Evolutionary conservation across 2,329 filamentous ascomycete genomes (phyloP).

Genomic region (Curvularia lunata): DNA sequence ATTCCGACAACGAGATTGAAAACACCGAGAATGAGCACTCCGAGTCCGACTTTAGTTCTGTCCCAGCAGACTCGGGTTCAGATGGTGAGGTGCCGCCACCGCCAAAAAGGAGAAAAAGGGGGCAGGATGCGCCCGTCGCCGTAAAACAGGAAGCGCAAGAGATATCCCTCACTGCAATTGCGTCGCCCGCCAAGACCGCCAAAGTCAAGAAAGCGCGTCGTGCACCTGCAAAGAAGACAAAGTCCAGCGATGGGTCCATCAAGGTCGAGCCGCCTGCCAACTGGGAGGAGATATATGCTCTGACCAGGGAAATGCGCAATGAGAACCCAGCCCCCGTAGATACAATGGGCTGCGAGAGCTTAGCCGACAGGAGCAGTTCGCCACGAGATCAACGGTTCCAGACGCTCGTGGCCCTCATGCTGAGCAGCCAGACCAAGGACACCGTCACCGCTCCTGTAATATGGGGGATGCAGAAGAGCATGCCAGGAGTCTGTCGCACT

Average conservation of each 20-base stretch:
- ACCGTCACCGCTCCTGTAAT: slow-evolving; percentile 87
- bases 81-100: slow-evolving; percentile 26
- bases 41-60: slow-evolving; percentile 44
- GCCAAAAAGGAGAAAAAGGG: slow-evolving; percentile 57
- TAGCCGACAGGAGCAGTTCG: slow-evolving; percentile 63
- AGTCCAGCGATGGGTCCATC: slow-evolving; percentile 38
- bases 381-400: slow-evolving; percentile 75
- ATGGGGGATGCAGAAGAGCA: slow-evolving; percentile 75
- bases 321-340: slow-evolving; percentile 82
- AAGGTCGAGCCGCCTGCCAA: slow-evolving; percentile 70
- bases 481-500: slow-evolving; percentile 56
- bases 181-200: slow-evolving; percentile 34
- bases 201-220: slow-evolving; percentile 48
- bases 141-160: slow-evolving; percentile 43
- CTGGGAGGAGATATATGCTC: slow-evolving; percentile 82
- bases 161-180: slow-evolving; percentile 21
- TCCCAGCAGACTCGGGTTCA: slow-evolving; percentile 33
- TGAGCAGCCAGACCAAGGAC: slow-evolving; percentile 92
- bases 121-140: slow-evolving; percentile 38
- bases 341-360: slow-evolving; percentile 91
- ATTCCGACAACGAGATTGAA: slow-evolving; percentile 17
- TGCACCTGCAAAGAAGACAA: slow-evolving; percentile 44
- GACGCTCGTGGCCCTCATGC: slow-evolving; percentile 85
- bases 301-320: slow-evolving; percentile 78
- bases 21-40: slow-evolving; percentile 19